These are phyloP conservation scores for Sporisorium reilianum DNA, from an alignment of 1,284 basidiomycete species.

Conservation along the genomic window DNA sequence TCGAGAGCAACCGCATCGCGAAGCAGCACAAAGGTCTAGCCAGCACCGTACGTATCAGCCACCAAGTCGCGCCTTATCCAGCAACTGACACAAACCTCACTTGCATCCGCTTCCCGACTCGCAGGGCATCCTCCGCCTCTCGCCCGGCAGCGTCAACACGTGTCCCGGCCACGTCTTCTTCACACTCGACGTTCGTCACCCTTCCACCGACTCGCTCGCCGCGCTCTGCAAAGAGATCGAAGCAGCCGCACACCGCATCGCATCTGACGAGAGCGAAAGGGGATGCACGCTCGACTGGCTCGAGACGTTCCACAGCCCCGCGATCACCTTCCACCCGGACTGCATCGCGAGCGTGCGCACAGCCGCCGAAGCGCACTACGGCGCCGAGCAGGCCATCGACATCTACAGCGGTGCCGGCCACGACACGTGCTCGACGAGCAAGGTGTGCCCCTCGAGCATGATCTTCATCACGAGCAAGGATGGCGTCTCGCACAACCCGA, in stretches of 20 bases:
- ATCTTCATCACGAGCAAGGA: constrained; percentile 50
- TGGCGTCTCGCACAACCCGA: constrained; percentile 45
- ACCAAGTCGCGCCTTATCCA: background rate
- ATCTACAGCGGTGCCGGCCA: constrained; percentile 50
- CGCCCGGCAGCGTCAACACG: constrained; percentile 46
- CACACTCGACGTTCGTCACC: constrained; percentile 42
- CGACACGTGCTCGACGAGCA: constrained; percentile 50
- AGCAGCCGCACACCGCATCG: constrained; percentile 21
- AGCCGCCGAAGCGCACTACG: constrained; percentile 34
- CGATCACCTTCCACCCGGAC: constrained; percentile 43
- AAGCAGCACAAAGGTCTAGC: constrained; percentile 37
- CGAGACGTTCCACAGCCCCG: constrained; percentile 40
- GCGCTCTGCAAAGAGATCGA: constrained; percentile 33
- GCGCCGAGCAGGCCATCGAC: constrained; percentile 26
- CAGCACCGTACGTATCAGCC: constrained; percentile 27
- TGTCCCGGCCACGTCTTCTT: constrained; percentile 45
- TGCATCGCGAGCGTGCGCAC: constrained; percentile 38
- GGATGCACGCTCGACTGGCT: constrained; percentile 39
- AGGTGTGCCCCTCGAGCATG: constrained; percentile 47
- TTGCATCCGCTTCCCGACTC: background rate
- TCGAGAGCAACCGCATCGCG: constrained; percentile 45
- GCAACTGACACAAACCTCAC: too few relatives aligned
- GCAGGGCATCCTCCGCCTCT: constrained; percentile 41
- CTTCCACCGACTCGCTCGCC: constrained; percentile 25
- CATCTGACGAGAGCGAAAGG: constrained; percentile 30